A percentile compares a stretch with the other conserved stretches of the same genome.
These are phyloP conservation scores for Suillus weaverae DNA, from an alignment of 768 basidiomycete species.

Conservation along the genomic window DNA sequence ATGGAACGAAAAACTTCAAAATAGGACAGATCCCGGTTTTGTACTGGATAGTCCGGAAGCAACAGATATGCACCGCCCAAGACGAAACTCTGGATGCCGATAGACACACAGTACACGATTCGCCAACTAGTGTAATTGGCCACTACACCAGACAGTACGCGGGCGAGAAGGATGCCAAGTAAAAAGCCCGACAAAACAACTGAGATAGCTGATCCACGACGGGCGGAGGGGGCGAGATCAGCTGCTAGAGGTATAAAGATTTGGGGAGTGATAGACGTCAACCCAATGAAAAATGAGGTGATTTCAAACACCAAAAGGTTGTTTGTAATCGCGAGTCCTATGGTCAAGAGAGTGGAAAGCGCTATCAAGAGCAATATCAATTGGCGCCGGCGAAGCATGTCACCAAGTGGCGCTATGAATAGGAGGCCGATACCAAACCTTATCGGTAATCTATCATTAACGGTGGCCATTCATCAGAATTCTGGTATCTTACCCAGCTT, in stretches of 20 bases:
- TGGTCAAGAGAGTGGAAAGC: constrained; percentile 35
- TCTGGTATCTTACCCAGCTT: constrained; percentile 52
- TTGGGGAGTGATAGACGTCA: constrained; percentile 42
- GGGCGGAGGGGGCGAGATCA: constrained; percentile 38
- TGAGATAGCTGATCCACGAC: constrained; percentile 23
- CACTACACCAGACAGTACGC: constrained; percentile 40
- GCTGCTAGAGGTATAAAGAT: constrained; percentile 43
- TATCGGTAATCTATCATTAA: neutral
- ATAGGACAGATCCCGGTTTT: constrained; percentile 38
- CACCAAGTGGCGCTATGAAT: constrained; percentile 48
- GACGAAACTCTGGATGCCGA: constrained; percentile 33
- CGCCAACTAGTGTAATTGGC: constrained; percentile 42
- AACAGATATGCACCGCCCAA: constrained; percentile 30
- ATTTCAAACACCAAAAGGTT: constrained; percentile 32
- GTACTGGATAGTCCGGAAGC: constrained; percentile 44
- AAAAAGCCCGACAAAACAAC: constrained; percentile 34
- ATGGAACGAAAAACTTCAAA: constrained; percentile 35
- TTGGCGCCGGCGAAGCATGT: constrained; percentile 44
- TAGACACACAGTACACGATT: constrained; percentile 41
- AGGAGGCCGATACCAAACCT: constrained; percentile 35
- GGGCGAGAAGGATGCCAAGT: constrained; percentile 28
- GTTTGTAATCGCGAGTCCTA: constrained; percentile 39
- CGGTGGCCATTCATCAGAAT: no score
- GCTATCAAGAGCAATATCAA: constrained; percentile 37
- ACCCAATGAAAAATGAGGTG: constrained; percentile 37